Percentiles rank a stretch among this genome's conserved stretches.
Evolutionary conservation across 305 asterid genomes (phyloP).

Genomic region (Fraxinus sp.): DNA sequence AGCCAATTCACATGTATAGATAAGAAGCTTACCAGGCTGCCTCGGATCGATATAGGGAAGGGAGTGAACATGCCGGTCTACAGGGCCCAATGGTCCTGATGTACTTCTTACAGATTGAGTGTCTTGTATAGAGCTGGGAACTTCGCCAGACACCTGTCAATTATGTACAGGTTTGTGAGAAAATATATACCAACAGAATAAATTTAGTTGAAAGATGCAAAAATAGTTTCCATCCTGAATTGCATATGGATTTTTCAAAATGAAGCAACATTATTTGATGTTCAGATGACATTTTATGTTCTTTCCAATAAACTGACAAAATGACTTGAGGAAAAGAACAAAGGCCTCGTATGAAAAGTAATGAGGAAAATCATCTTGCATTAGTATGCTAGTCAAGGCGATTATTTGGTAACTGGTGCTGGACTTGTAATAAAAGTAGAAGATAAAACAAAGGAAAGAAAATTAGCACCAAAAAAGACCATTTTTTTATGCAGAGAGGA

Average conservation of each 20-base stretch:
- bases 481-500: background rate
- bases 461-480: background rate
- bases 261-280: background rate
- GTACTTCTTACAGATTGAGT: conserved; percentile 88
- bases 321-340: background rate
- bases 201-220: background rate
- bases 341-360: background rate
- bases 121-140: conserved; percentile 70
- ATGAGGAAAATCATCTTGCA: background rate
- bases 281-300: background rate
- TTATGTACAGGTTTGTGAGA: conserved; percentile 8
- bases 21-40: conserved; percentile 49
- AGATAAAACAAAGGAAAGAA: background rate
- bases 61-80: conserved; percentile 55
- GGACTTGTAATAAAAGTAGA: background rate
- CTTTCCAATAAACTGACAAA: background rate
- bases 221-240: background rate
- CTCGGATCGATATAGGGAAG: conserved; percentile 70
- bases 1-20: background rate
- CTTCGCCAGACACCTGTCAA: conserved; percentile 74
- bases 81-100: conserved; percentile 89
- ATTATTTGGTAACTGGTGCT: background rate
- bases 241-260: background rate
- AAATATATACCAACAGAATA: background rate
- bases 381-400: background rate